phyloP scores from a whole-genome alignment of 2,329 filamentous ascomycete genomes.

The Botrytis paeoniae region DNA sequence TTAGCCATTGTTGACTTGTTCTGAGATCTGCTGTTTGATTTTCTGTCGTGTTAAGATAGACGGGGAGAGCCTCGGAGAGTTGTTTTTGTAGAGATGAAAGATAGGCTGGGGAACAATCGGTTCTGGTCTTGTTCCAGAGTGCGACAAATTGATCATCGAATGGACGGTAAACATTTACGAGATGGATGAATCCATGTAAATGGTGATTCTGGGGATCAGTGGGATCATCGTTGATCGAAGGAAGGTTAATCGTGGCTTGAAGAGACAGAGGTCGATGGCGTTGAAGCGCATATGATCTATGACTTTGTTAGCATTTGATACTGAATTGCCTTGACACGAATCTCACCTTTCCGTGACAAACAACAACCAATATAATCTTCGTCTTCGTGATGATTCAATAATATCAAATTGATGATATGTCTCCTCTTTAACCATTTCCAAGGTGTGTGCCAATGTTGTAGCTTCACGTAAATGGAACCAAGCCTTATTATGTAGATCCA shows the following conservation, averaged over 20 bases:
- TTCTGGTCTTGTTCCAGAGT: slow-evolving; percentile 64
- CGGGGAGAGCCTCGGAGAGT: slow-evolving; percentile 53
- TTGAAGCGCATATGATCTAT: slow-evolving; percentile 67
- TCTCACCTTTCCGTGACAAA: slow-evolving; percentile 66
- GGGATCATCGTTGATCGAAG: slow-evolving; percentile 59
- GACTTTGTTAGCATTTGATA: slow-evolving; percentile 20
- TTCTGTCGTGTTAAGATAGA: slow-evolving; percentile 50
- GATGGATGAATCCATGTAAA: slow-evolving; percentile 55
- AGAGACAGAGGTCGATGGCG: slow-evolving; percentile 67
- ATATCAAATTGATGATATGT: slow-evolving; percentile 58
- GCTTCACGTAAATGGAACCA: slow-evolving; percentile 80
- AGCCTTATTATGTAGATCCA: slow-evolving; percentile 71
- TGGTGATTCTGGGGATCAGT: slow-evolving; percentile 53
- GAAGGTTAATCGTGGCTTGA: slow-evolving; percentile 65
- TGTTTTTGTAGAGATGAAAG: slow-evolving; percentile 60
- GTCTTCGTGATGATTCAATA: slow-evolving; percentile 59
- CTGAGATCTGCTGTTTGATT: slow-evolving; percentile 54
- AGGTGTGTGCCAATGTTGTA: slow-evolving; percentile 63
- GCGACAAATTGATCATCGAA: slow-evolving; percentile 64
- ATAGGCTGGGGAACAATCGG: slow-evolving; percentile 55
- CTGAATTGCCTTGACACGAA: background rate
- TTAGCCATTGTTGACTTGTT: slow-evolving; percentile 63
- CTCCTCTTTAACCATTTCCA: slow-evolving; percentile 60
- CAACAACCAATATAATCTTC: slow-evolving; percentile 71
- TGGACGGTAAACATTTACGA: slow-evolving; percentile 61